Evolutionary conservation across 305 asterid species (phyloP), one percentile per base, ranked within the genome.

Genomic region (Fraxinus baroniana): DNA sequence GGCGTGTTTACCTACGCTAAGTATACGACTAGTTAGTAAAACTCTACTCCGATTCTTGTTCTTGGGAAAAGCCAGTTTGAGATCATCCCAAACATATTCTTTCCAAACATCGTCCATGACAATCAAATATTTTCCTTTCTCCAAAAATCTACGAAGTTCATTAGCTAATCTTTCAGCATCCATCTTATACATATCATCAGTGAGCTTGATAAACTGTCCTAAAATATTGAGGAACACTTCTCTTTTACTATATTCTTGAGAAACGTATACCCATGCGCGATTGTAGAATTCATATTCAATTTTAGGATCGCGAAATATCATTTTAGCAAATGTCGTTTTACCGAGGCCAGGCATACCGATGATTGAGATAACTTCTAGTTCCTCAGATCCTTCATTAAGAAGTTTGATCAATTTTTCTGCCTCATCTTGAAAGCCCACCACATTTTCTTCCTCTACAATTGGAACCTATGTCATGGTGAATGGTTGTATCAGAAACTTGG

Each of bases 271-370:
- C 92, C 93, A 92, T 8, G 89, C 88, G 0, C 94, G 94, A 9
- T 52, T 84, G 82, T 82, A 83, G 88, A 91, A 93, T 28, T 91
- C 87, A 9, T 79, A 89, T 12, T 89, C 89, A 5, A 88, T 87
- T 13, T 20, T 78, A 0, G 88, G 85, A 72, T 92, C 87, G 60
- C 89, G 86, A 20, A 81, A 91, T 17, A 93, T 84, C 87, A 85
- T 90, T 36, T 86, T 89, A 30, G 96, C 94, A 37, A 93, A 78
- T 2, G 97, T 93, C 22, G 96, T 92, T 86, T 93, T 92, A 5
- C 97, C 96, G 1, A 92, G 90, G 5, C 97, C 97, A 17, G 90
- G 88, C 96, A 92, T 92, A 37, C 97, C 97, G 17, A 87, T 81
- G 0, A 93, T 90, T 1, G 95, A 86, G 84, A 89, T 72, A 0